A percentile compares a stretch with the other conserved stretches of the same genome.
Evolutionary conservation across 208 protist species (phyloP).

Genomic region (Leishmania turanica): DNA sequence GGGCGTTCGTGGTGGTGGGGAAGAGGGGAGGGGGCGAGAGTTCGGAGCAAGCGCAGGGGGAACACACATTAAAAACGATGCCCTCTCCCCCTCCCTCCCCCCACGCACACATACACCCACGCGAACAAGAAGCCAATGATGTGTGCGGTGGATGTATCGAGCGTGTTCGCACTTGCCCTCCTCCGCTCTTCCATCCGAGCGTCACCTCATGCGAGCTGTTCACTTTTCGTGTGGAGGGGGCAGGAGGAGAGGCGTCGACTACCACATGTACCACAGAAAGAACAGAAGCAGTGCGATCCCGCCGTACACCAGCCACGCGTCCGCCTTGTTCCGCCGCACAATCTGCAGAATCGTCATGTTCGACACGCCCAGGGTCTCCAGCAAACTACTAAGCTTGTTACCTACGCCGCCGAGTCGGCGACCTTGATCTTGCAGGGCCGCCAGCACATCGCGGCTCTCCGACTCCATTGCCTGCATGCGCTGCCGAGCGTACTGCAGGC

Average conservation of each 20-base stretch:
- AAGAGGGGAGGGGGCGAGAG: not conserved
- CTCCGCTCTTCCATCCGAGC: no score
- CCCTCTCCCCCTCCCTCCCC: no score
- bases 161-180: no score
- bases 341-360: conserved; percentile 82
- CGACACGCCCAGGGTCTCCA: conserved; percentile 81
- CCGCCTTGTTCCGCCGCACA: conserved; percentile 76
- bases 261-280: conserved; percentile 78
- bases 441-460: conserved; percentile 71
- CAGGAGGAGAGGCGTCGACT: not conserved
- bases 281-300: conserved; percentile 64
- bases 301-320: conserved; percentile 84
- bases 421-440: conserved; percentile 68
- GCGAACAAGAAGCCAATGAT: not conserved
- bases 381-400: conserved; percentile 58
- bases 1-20: not conserved
- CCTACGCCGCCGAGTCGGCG: conserved; percentile 55
- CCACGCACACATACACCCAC: not conserved
- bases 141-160: not conserved
- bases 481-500: conserved; percentile 65
- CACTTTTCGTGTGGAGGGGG: not conserved
- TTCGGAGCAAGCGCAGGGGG: no score
- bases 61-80: no score
- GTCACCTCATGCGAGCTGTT: not conserved
- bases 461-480: conserved; percentile 70